These are phyloP conservation scores for Penicillium alfredii DNA, from an alignment of 495 filamentous ascomycete genomes.

Conservation along the genomic window DNA sequence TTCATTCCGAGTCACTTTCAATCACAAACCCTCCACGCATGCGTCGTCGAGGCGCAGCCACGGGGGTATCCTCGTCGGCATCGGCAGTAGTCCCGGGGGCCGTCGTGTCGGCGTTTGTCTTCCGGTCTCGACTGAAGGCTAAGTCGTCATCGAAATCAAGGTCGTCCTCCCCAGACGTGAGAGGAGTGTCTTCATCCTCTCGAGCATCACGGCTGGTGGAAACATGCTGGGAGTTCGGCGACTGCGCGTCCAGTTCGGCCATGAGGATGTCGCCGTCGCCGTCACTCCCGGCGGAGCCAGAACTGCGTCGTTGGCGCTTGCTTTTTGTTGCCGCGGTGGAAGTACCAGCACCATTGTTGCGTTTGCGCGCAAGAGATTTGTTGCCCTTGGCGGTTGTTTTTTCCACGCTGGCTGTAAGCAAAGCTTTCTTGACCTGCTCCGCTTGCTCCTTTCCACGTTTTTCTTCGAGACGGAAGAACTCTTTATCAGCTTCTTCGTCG, in stretches of 20 bases:
- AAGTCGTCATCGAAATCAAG: constrained; percentile 37
- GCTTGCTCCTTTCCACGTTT: constrained; percentile 46
- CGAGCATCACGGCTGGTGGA: constrained; percentile 17
- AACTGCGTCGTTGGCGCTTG: constrained; percentile 34
- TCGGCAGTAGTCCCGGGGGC: constrained; percentile 8
- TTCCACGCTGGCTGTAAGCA: constrained; percentile 49
- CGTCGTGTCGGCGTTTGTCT: constrained; percentile 3
- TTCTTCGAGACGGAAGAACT: constrained; percentile 69
- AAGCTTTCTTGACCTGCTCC: constrained; percentile 41
- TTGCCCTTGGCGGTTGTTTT: constrained; percentile 30
- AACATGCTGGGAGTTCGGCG: constrained; percentile 13
- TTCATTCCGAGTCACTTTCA: constrained; percentile 48
- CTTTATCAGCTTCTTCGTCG: constrained; percentile 57
- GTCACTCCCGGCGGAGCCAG: constrained; percentile 14
- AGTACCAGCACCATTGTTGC: constrained; percentile 23
- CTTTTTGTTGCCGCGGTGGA: constrained; percentile 11
- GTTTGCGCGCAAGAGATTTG: constrained; percentile 25
- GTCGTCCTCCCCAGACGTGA: constrained; percentile 30
- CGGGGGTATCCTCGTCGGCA: constrained; percentile 28
- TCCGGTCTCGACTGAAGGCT: constrained; percentile 27
- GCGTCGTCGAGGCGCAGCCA: constrained; percentile 30
- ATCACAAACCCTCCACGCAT: constrained; percentile 43
- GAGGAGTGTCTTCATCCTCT: constrained; percentile 25
- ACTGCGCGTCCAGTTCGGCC: constrained; percentile 22
- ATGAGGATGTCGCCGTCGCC: constrained; percentile 34